Evolutionary conservation across 176 grass and related monocot genomes (phyloP).

Genomic region (Eleusine indica): DNA sequence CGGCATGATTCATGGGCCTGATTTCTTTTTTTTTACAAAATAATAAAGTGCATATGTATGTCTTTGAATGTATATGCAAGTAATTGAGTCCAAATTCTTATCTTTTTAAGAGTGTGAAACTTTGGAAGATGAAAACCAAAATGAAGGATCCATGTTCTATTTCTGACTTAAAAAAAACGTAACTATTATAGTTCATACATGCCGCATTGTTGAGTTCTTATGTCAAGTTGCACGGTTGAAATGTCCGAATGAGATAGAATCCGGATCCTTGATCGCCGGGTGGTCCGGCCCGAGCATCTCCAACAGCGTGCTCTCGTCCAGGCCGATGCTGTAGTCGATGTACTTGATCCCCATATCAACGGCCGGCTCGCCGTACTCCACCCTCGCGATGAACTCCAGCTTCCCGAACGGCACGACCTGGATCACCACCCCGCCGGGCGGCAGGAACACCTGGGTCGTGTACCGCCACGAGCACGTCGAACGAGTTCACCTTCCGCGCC

Average conservation of each 20-base stretch:
- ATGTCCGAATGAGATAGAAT: constrained; percentile 20
- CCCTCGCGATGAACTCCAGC: constrained; percentile 43
- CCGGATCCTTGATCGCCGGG: constrained; percentile 68
- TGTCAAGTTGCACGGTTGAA: too few relatives aligned
- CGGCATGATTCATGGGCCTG: too few relatives aligned
- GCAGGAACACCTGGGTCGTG: constrained; percentile 90
- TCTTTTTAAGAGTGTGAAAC: too few relatives aligned
- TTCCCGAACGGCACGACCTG: constrained; percentile 82
- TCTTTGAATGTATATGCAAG: too few relatives aligned
- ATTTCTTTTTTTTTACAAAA: too few relatives aligned
- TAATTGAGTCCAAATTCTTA: too few relatives aligned
- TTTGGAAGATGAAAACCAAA: too few relatives aligned
- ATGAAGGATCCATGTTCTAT: too few relatives aligned
- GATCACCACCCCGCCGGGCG: constrained; percentile 60
- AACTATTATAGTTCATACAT: too few relatives aligned
- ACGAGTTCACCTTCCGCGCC: constrained; percentile 59
- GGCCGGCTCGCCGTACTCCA: constrained; percentile 51
- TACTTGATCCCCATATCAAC: constrained; percentile 71
- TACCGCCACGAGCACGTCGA: constrained; percentile 74
- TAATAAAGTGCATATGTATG: too few relatives aligned
- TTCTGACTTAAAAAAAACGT: too few relatives aligned
- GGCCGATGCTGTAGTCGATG: constrained; percentile 63
- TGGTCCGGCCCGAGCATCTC: constrained; percentile 66
- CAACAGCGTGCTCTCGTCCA: constrained; percentile 81
- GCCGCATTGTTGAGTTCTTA: too few relatives aligned